phyloP scores from a whole-genome alignment of 306 rosid genomes.

The Arachis stenosperma region DNA sequence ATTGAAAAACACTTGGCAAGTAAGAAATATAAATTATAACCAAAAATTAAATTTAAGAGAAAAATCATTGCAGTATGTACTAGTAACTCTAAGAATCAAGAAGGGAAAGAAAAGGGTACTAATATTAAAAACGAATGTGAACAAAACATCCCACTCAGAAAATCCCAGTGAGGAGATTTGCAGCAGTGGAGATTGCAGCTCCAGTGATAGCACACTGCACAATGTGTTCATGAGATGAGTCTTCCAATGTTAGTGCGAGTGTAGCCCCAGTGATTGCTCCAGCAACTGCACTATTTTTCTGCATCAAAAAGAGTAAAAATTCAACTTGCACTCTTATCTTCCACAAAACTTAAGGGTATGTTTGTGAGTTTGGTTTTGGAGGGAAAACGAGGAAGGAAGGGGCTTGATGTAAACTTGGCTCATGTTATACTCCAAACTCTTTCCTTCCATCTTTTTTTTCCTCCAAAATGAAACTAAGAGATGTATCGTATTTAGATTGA shows the following conservation, averaged over 20 bases:
- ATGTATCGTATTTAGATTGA: neutral
- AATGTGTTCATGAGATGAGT: conserved; percentile 71
- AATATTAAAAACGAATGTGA: neutral
- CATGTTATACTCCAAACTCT: too few relatives aligned
- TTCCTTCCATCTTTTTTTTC: too few relatives aligned
- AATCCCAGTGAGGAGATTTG: conserved; percentile 74
- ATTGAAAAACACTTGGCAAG: neutral
- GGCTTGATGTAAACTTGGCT: too few relatives aligned
- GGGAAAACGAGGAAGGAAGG: too few relatives aligned
- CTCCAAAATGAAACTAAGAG: too few relatives aligned
- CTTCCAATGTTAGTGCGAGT: conserved; percentile 71
- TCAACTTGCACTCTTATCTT: too few relatives aligned
- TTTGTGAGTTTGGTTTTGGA: too few relatives aligned
- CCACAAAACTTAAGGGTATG: too few relatives aligned
- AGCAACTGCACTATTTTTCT: conserved; percentile 93
- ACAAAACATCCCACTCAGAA: conserved; percentile 47
- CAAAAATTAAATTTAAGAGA: neutral
- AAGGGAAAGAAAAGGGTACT: conserved; percentile 12
- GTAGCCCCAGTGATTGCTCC: conserved; percentile 91
- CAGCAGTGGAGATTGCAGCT: conserved; percentile 89
- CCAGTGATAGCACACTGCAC: conserved; percentile 91
- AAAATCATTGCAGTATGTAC: conserved; percentile 23
- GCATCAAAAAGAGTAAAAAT: conserved; percentile 41
- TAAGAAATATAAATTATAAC: neutral
- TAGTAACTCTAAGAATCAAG: conserved; percentile 12